Conservation (phyloP, 106 monocot species). For the Phalaenopsis equestris region DNA sequence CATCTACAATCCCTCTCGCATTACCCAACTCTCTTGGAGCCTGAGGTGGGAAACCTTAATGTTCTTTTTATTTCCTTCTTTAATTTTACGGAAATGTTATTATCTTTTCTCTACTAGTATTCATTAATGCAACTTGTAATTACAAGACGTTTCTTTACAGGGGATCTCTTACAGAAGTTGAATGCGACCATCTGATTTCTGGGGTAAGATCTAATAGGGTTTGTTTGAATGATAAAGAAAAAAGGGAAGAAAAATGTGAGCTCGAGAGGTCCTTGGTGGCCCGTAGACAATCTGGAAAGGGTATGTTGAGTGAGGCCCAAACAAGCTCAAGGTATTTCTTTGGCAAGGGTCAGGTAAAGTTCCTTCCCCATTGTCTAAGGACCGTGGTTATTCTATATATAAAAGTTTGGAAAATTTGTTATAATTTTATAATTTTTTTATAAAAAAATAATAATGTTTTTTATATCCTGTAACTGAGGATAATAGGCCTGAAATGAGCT, state of each 20-base stretch:
- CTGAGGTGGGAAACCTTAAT: neutral
- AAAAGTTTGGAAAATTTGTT: too few relatives aligned
- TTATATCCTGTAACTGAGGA: too few relatives aligned
- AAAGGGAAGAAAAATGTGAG: too few relatives aligned
- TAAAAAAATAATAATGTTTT: too few relatives aligned
- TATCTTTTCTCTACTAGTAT: neutral
- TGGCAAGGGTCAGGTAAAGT: neutral
- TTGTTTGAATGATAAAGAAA: neutral
- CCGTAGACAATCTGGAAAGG: neutral
- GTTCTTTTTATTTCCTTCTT: too few relatives aligned
- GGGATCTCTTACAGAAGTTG: slow-evolving; percentile 23
- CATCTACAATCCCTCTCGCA: neutral
- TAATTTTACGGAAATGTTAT: too few relatives aligned
- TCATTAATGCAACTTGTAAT: neutral
- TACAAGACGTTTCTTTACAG: slow-evolving; percentile 22
- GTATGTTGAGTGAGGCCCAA: neutral
- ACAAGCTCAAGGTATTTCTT: neutral
- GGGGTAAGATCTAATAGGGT: slow-evolving; percentile 10
- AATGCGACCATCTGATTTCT: slow-evolving; percentile 21
- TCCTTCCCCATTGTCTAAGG: slow-evolving; percentile 10
- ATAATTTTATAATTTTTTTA: too few relatives aligned
- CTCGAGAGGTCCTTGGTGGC: neutral
- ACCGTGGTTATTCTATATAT: too few relatives aligned
- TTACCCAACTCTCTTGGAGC: slow-evolving; percentile 3
- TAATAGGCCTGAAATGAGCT: too few relatives aligned